Conservation (phyloP, 306 rosid genomes). For the Ochetophila trinervis region DNA sequence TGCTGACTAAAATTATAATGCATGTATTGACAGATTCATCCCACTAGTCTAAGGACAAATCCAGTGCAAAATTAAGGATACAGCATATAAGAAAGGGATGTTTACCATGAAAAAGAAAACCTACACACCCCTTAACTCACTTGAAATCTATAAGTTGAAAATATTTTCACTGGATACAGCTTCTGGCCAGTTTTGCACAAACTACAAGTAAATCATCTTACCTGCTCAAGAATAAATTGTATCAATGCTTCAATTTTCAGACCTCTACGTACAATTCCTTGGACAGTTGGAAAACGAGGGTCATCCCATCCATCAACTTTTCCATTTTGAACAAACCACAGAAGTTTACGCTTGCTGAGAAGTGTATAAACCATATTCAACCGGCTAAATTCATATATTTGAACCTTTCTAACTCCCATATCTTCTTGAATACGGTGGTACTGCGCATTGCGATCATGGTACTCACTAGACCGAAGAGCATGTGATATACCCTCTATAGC, state of each 20-base stretch:
- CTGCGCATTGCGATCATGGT: conserved; percentile 92
- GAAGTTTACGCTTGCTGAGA: conserved; percentile 91
- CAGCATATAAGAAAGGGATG: not conserved
- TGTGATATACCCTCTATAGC: conserved; percentile 76
- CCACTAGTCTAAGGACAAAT: too few relatives aligned
- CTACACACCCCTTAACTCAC: too few relatives aligned
- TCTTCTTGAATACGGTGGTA: conserved; percentile 78
- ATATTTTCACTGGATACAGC: not conserved
- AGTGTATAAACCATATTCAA: conserved; percentile 92
- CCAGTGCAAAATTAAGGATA: not conserved
- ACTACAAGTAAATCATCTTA: conserved; percentile 16
- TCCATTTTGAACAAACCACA: conserved; percentile 95
- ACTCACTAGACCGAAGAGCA: conserved; percentile 94
- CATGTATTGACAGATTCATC: not conserved
- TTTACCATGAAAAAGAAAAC: not conserved
- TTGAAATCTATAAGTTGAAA: too few relatives aligned
- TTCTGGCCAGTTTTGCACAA: not conserved
- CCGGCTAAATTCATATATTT: conserved; percentile 85
- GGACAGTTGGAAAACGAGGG: conserved; percentile 90
- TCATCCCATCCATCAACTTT: conserved; percentile 97
- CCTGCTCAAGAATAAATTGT: conserved; percentile 94
- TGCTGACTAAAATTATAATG: not conserved
- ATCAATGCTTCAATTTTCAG: conserved; percentile 79
- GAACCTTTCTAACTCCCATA: conserved; percentile 72
- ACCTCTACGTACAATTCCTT: conserved; percentile 93